These are phyloP conservation scores for Cryptococcus jaspeensis DNA, from an alignment of 1,284 basidiomycete species.

Conservation along the genomic window DNA sequence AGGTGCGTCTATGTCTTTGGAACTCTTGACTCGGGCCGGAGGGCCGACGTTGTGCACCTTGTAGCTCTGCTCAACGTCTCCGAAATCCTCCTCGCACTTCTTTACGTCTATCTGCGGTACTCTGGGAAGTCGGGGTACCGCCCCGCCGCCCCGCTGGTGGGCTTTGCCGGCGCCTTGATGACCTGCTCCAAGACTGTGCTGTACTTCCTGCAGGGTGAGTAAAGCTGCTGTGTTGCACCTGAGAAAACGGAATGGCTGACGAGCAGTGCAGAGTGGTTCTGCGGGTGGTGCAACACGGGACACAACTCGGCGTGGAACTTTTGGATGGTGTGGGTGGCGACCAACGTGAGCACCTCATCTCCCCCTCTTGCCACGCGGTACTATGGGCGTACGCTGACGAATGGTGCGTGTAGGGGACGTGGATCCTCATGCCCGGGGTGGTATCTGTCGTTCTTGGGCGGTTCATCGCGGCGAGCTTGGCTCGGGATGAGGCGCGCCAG, in stretches of 20 bases:
- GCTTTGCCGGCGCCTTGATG: constrained; percentile 69
- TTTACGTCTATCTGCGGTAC: constrained; percentile 73
- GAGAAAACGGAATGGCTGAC: background rate
- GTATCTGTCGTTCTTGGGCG: constrained; percentile 31
- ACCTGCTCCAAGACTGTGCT: constrained; percentile 80
- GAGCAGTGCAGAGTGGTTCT: constrained; percentile 45
- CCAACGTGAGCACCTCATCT: constrained; percentile 65
- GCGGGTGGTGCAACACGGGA: constrained; percentile 63
- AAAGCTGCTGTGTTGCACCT: background rate
- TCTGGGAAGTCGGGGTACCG: constrained; percentile 52
- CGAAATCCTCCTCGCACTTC: constrained; percentile 71
- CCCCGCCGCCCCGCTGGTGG: constrained; percentile 60
- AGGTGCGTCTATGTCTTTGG: constrained; percentile 55
- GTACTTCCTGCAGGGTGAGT: constrained; percentile 72
- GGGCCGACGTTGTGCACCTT: constrained; percentile 3
- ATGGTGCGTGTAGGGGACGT: constrained; percentile 21
- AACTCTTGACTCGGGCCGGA: background rate
- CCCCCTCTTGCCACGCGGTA: background rate
- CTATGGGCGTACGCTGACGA: background rate
- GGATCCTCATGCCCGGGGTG: constrained; percentile 41
- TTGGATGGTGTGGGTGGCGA: constrained; percentile 66
- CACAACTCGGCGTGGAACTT: constrained; percentile 65
- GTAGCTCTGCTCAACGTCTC: constrained; percentile 74
- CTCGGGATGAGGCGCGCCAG: background rate
- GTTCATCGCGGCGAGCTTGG: constrained; percentile 31